Percentiles rank a stretch among this genome's conserved stretches.
Evolutionary conservation across 805 yeast genomes (phyloP).

Genomic region (Saturnispora halmiae): DNA sequence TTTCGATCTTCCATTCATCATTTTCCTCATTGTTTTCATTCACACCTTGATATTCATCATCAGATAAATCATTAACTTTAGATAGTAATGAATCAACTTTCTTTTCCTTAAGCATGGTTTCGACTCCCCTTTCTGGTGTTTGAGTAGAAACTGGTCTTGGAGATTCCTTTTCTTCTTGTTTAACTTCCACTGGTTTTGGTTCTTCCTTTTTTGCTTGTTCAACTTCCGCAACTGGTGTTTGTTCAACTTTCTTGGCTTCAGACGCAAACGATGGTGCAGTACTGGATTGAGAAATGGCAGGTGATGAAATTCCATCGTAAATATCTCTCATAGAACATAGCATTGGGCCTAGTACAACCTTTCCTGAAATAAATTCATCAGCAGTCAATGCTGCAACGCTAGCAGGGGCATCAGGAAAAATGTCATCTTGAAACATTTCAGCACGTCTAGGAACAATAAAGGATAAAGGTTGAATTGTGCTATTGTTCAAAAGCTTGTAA

Average conservation of each 20-base stretch:
- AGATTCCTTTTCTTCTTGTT: slow-evolving; percentile 5
- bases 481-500: slow-evolving; percentile 83
- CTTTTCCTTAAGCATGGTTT: slow-evolving; percentile 39
- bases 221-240: neutral
- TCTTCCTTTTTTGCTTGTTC: neutral
- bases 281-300: slow-evolving; percentile 38
- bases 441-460: slow-evolving; percentile 91
- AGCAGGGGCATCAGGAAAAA: slow-evolving; percentile 87
- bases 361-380: slow-evolving; percentile 72
- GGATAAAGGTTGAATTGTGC: slow-evolving; percentile 79
- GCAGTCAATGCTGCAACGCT: slow-evolving; percentile 69
- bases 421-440: slow-evolving; percentile 86
- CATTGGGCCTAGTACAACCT: slow-evolving; percentile 74
- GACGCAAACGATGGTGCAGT: slow-evolving; percentile 11
- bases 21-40: slow-evolving; percentile 19
- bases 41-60: slow-evolving; percentile 32
- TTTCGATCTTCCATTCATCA: slow-evolving; percentile 23
- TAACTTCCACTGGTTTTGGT: neutral
- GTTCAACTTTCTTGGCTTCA: neutral
- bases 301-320: slow-evolving; percentile 65
- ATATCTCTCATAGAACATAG: slow-evolving; percentile 66
- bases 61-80: slow-evolving; percentile 34
- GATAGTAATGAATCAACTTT: slow-evolving; percentile 39
- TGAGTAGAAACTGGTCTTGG: slow-evolving; percentile 20
- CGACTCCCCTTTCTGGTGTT: slow-evolving; percentile 33